Conservation (phyloP, 129 eudicot species). For the Tagetes patula region DNA sequence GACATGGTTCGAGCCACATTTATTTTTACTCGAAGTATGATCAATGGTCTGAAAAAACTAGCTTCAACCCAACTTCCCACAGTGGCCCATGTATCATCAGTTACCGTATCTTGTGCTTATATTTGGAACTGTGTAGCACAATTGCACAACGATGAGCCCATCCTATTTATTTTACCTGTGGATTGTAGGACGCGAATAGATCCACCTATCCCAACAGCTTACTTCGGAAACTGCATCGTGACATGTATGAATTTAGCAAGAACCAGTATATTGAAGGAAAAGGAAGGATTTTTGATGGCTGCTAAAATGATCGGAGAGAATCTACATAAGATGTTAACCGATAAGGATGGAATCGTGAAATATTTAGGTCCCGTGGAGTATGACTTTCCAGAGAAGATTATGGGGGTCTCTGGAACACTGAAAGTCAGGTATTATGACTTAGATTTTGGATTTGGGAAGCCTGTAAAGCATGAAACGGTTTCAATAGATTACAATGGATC, state of each 20-base stretch:
- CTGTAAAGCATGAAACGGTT: neutral
- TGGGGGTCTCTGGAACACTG: neutral
- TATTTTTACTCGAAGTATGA: no score
- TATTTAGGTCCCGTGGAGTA: neutral
- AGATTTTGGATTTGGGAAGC: slow-evolving; percentile 12
- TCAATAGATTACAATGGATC: neutral
- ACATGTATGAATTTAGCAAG: neutral
- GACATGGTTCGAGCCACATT: no score
- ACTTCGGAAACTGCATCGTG: neutral
- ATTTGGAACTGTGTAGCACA: neutral
- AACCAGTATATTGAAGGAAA: neutral
- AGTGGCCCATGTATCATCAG: neutral
- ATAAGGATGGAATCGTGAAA: neutral
- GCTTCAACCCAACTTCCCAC: no score
- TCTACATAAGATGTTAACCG: neutral
- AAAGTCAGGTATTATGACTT: neutral
- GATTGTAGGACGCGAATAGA: neutral
- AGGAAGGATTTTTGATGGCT: neutral
- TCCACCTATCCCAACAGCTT: neutral
- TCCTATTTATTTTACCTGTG: neutral
- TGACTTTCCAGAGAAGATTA: neutral
- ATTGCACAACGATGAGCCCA: neutral
- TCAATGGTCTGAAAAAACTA: no score
- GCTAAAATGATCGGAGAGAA: neutral
- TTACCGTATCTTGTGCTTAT: slow-evolving; percentile 2